A percentile compares a stretch with the other conserved stretches of the same genome.
These are phyloP conservation scores for Populus tremula DNA, from an alignment of 345 rosid genomes.

Conservation along the genomic window DNA sequence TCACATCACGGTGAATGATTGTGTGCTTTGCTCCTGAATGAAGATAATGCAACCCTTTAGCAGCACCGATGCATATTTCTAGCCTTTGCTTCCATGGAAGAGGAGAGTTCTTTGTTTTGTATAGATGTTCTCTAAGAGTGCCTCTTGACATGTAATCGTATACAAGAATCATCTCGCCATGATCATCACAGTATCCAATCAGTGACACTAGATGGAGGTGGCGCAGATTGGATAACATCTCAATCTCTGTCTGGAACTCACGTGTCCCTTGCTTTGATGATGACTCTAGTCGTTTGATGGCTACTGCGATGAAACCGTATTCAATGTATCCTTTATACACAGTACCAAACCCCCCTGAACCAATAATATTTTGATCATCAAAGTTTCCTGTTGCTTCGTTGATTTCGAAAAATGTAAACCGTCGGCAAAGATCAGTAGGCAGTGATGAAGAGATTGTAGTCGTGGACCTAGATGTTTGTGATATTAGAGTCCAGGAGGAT, in stretches of 20 bases:
- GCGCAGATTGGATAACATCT: conserved; percentile 40
- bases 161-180: conserved; percentile 43
- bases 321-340: conserved; percentile 37
- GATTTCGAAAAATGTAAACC: conserved; percentile 36
- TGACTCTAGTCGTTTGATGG: conserved; percentile 39
- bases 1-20: conserved; percentile 53
- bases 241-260: conserved; percentile 44
- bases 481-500: conserved; percentile 15
- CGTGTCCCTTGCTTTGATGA: conserved; percentile 38
- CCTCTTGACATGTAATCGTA: conserved; percentile 41
- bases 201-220: conserved; percentile 39
- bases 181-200: conserved; percentile 45
- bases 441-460: background rate
- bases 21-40: conserved; percentile 31
- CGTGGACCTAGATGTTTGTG: background rate
- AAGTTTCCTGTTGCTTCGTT: conserved; percentile 30
- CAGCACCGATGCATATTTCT: conserved; percentile 47
- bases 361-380: conserved; percentile 22
- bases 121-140: conserved; percentile 34
- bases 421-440: conserved; percentile 25
- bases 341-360: conserved; percentile 42
- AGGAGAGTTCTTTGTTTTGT: conserved; percentile 21
- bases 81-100: conserved; percentile 42
- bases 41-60: conserved; percentile 38
- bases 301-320: conserved; percentile 25